Evolutionary conservation across 2,329 filamentous ascomycete species (phyloP).

Genomic region (Colletotrichum incanum): DNA sequence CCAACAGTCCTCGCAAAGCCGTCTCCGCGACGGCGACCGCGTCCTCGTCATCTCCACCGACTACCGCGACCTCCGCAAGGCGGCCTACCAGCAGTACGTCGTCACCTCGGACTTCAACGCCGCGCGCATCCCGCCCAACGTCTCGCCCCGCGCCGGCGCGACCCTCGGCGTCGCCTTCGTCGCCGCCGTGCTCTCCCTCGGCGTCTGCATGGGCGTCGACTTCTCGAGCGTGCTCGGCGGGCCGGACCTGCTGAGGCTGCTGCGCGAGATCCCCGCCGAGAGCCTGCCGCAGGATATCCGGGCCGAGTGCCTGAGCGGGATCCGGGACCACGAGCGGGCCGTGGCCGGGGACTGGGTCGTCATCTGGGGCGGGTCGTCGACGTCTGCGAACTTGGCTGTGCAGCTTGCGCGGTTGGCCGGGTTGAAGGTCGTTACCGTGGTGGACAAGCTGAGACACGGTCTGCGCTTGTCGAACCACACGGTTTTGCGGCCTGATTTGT

Average conservation of each 20-base stretch:
- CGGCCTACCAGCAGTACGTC: conserved; percentile 80
- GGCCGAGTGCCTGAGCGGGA: conserved; percentile 73
- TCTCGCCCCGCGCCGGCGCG: conserved; percentile 70
- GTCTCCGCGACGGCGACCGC: conserved; percentile 69
- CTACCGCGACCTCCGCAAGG: conserved; percentile 80
- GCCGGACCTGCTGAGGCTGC: conserved; percentile 70
- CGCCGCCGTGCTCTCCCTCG: conserved; percentile 76
- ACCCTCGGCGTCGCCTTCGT: conserved; percentile 81
- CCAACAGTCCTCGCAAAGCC: conserved; percentile 48
- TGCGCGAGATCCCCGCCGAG: conserved; percentile 62
- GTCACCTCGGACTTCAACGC: conserved; percentile 77
- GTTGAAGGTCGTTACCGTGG: conserved; percentile 75
- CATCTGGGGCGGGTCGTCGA: conserved; percentile 84
- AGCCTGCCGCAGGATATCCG: conserved; percentile 73
- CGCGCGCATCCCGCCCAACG: conserved; percentile 70
- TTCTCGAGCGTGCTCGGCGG: conserved; percentile 69
- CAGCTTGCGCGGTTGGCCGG: conserved; percentile 79
- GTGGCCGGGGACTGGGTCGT: conserved; percentile 77
- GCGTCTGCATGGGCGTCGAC: conserved; percentile 79
- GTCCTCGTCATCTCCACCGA: conserved; percentile 80
- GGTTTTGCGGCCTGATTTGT: conserved; percentile 68
- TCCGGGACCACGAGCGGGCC: conserved; percentile 67
- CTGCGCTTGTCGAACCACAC: conserved; percentile 65
- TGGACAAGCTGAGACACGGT: conserved; percentile 78
- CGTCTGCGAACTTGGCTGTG: conserved; percentile 76